These are phyloP conservation scores for Liquidambar formosana DNA, from an alignment of 164 flowering plant species.

Conservation along the genomic window DNA sequence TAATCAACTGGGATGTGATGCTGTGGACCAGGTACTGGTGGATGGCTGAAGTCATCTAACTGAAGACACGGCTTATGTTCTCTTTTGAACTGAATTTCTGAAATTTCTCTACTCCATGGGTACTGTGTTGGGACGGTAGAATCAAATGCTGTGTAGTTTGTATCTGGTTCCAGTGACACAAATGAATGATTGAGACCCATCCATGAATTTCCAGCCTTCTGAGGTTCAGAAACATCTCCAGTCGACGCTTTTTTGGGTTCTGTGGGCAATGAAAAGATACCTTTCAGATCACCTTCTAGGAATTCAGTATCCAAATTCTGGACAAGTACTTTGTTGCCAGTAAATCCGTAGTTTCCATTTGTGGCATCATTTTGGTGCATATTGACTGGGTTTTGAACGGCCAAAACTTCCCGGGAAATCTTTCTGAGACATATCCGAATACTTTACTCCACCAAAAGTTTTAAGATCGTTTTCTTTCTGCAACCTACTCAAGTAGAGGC, in stretches of 20 bases:
- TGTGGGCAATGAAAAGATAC: constrained; percentile 26
- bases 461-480: constrained; percentile 64
- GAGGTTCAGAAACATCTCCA: constrained; percentile 31
- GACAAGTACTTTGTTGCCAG: constrained; percentile 28
- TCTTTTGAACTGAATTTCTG: constrained; percentile 36
- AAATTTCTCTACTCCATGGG: constrained; percentile 41
- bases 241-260: constrained; percentile 26
- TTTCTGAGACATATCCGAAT: constrained; percentile 40
- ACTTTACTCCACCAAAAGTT: constrained; percentile 39
- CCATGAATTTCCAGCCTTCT: constrained; percentile 27
- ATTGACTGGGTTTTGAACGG: constrained; percentile 34
- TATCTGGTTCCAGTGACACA: constrained; percentile 28
- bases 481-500: constrained; percentile 82
- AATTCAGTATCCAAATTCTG: constrained; percentile 33
- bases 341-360: constrained; percentile 29
- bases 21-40: constrained; percentile 24
- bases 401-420: constrained; percentile 42
- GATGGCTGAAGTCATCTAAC: constrained; percentile 29
- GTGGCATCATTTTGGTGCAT: constrained; percentile 31
- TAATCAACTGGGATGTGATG: constrained; percentile 33
- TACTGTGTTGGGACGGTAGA: constrained; percentile 29
- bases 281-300: constrained; percentile 32
- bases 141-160: constrained; percentile 28
- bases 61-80: constrained; percentile 31
- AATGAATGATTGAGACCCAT: constrained; percentile 26